Evolutionary conservation across 371 early-diverging fungal species (phyloP), one percentile per base, ranked within the genome.

Genomic region (Mortierella sp.): DNA sequence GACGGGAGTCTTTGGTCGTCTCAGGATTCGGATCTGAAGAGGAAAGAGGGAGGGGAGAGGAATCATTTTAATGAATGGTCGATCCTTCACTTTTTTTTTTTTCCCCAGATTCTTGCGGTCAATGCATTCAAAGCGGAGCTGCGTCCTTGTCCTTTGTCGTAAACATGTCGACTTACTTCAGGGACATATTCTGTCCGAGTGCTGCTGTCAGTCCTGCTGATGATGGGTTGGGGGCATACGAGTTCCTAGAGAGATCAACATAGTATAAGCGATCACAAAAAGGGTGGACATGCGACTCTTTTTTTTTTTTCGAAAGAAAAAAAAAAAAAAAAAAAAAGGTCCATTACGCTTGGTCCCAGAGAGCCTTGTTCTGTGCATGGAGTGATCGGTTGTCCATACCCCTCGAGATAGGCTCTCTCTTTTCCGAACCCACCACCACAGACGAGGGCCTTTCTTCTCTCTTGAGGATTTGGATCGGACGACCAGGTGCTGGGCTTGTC

Each of bases 171-270:
- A n/a, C 44, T 50, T 43, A 67, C 74, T 68, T 74, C 75, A 2
- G 75, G 75, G 7, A 74, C 75, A 50, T 74, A 74, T 74, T 74
- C 75, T 7, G 75, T 69, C 37, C 75, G 69, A 37, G 57, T 64
- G 43, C 50, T 57, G 28, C 18, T 68, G 55, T 74, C 70, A 16
- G 19, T 58, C 48, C 75, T 64, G 30, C 60, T 55, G 14, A 74
- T 74, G 66, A 74, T 25, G 19, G 75, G 75, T 23, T 68, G 66
- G 23, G 66, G 23, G 66, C 69, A 44, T 65, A 74, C 4, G 75
- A 43, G 43, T 74, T 74, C 4, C 75, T 74, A 62, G 29, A 19
- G 29, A 19, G 29, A 29, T n/a, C n/a, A n/a, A n/a, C n/a, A 12
- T 44, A 29, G 30, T 7, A 45, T 14, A n/a, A 25, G 26, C n/a